Conservation (phyloP, 306 rosid species). For the Abrus precatorius region DNA sequence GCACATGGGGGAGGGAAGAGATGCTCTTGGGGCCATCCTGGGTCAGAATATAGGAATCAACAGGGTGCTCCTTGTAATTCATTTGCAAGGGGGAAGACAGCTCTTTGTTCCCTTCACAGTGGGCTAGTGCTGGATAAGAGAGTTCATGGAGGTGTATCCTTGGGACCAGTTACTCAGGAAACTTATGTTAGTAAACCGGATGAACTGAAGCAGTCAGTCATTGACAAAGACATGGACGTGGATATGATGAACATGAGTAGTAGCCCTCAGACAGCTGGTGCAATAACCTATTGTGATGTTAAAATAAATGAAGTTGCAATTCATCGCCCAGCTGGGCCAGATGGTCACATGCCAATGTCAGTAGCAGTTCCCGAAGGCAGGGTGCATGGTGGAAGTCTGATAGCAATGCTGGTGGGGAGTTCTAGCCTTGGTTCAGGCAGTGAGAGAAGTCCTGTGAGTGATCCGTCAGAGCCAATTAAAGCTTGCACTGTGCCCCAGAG, state of each 20-base stretch:
- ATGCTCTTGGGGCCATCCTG: slow-evolving; percentile 94
- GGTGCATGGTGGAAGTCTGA: slow-evolving; percentile 92
- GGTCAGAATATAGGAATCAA: slow-evolving; percentile 67
- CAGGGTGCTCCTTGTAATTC: slow-evolving; percentile 78
- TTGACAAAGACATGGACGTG: slow-evolving; percentile 58
- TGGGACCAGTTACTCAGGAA: slow-evolving; percentile 68
- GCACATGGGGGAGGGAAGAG: slow-evolving; percentile 98
- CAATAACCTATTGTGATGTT: slow-evolving; percentile 30
- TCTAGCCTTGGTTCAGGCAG: slow-evolving; percentile 60
- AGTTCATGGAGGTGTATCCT: slow-evolving; percentile 89
- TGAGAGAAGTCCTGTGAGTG: slow-evolving; percentile 40
- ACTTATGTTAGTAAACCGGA: slow-evolving; percentile 56
- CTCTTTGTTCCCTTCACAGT: slow-evolving; percentile 88
- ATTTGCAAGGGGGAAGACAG: slow-evolving; percentile 88
- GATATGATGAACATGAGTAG: slow-evolving; percentile 52
- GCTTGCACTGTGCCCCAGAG: slow-evolving; percentile 53
- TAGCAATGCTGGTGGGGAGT: slow-evolving; percentile 69
- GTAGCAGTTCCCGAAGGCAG: slow-evolving; percentile 79
- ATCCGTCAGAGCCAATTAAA: slow-evolving; percentile 57
- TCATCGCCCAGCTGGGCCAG: slow-evolving; percentile 48
- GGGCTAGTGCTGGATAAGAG: slow-evolving; percentile 89
- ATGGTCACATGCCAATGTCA: slow-evolving; percentile 47
- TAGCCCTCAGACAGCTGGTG: slow-evolving; percentile 11
- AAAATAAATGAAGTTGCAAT: slow-evolving; percentile 48
- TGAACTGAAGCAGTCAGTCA: slow-evolving; percentile 53